A percentile compares a stretch with the other conserved stretches of the same genome.
Evolutionary conservation across 2,329 filamentous ascomycete genomes (phyloP).

Genomic region (Pestalotiopsis sp.): DNA sequence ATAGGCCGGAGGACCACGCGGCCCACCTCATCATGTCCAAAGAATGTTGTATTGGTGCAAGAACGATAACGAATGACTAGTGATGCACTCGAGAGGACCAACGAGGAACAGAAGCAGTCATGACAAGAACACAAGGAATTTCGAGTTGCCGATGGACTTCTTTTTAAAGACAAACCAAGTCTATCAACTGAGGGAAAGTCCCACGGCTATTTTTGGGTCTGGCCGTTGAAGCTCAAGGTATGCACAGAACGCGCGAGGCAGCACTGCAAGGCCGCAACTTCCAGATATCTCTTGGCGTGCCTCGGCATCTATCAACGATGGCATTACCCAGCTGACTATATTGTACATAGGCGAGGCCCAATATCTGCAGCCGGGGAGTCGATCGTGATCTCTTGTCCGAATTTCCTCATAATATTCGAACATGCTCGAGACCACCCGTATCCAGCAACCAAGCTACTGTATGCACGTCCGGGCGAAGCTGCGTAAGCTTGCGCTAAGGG

Average conservation of each 20-base stretch:
- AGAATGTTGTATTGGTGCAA: neutral
- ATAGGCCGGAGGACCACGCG: constrained; percentile 1
- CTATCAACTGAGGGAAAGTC: neutral
- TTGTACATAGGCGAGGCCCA: neutral
- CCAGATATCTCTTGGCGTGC: neutral
- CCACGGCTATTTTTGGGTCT: neutral
- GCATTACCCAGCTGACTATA: neutral
- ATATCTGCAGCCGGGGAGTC: neutral
- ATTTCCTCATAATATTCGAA: neutral
- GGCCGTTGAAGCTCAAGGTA: neutral
- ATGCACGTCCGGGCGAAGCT: neutral
- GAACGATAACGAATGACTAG: neutral
- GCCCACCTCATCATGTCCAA: neutral
- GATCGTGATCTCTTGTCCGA: neutral
- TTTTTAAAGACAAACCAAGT: neutral
- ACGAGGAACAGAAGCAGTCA: neutral
- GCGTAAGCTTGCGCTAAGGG: neutral
- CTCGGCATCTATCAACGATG: neutral
- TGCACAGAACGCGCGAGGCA: neutral
- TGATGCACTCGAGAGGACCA: neutral
- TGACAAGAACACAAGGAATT: neutral
- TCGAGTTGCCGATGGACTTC: neutral
- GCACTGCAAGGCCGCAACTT: neutral
- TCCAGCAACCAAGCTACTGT: neutral
- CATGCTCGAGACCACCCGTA: neutral